A percentile compares a stretch with the other conserved stretches of the same genome.
These are phyloP conservation scores for Linnemannia hyalina DNA, from an alignment of 192 early-diverging fungal genomes.

Conservation along the genomic window DNA sequence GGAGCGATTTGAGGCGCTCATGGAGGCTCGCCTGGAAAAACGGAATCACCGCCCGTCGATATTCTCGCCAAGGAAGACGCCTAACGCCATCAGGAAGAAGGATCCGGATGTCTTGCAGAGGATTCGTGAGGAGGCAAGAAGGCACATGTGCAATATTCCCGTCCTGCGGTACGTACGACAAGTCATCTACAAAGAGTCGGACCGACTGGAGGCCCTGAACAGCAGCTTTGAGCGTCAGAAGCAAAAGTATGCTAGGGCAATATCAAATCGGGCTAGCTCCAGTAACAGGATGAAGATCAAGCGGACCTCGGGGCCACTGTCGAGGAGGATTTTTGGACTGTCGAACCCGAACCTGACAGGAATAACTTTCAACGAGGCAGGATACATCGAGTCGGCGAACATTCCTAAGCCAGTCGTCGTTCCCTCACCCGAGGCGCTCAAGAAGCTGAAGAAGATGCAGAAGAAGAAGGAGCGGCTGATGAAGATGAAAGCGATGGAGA, in stretches of 20 bases:
- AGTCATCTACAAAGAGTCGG: conserved; percentile 32
- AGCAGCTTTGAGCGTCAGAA: conserved; percentile 20
- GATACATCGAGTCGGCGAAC: conserved; percentile 33
- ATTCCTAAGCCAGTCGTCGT: neutral
- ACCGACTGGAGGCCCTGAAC: conserved; percentile 14
- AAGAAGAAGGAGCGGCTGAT: conserved; percentile 12
- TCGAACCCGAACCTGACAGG: neutral
- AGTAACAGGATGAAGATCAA: conserved; percentile 12
- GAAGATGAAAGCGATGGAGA: neutral
- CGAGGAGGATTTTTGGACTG: conserved; percentile 16
- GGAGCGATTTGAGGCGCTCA: conserved; percentile 27
- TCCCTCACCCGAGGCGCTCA: neutral
- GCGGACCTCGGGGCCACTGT: conserved; percentile 11
- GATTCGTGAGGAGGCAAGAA: conserved; percentile 15
- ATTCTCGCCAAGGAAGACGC: neutral
- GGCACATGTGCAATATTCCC: conserved; percentile 42
- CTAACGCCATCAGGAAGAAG: neutral
- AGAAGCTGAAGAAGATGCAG: conserved; percentile 7
- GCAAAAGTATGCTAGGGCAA: conserved; percentile 4
- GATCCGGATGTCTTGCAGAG: conserved; percentile 5
- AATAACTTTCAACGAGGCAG: conserved; percentile 47
- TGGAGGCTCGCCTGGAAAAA: conserved; percentile 31
- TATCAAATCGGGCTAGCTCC: conserved; percentile 10
- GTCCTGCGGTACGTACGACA: conserved; percentile 27
- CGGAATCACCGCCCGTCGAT: neutral